Conservation (phyloP, 164 flowering plant species). For the Stephania japonica region DNA sequence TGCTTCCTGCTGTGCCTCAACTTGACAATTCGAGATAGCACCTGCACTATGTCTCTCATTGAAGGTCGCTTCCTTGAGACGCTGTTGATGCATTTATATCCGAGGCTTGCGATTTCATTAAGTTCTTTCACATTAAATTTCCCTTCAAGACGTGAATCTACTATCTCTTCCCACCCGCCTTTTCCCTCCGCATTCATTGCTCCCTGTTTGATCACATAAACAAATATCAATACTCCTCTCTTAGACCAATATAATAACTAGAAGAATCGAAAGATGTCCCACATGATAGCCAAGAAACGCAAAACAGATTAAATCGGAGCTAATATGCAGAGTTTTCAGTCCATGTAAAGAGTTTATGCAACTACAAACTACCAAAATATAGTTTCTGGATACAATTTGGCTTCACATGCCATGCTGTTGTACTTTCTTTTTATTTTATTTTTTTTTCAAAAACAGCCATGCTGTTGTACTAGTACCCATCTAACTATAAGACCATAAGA, state of each 20-base stretch:
- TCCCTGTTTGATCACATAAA: conserved; percentile 45
- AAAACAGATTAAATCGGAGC: background rate
- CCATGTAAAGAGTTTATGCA: background rate
- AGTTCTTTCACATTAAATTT: conserved; percentile 60
- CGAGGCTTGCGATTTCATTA: conserved; percentile 70
- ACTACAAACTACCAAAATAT: background rate
- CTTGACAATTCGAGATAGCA: conserved; percentile 52
- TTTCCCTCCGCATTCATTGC: conserved; percentile 72
- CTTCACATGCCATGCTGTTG: background rate
- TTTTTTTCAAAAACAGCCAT: too few relatives aligned
- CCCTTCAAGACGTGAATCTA: conserved; percentile 68
- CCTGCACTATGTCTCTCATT: conserved; percentile 83
- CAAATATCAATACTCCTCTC: background rate
- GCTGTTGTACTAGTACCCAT: too few relatives aligned
- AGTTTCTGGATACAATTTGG: background rate
- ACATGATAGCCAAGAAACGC: background rate
- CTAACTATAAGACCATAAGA: too few relatives aligned
- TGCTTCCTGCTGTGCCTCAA: conserved; percentile 41
- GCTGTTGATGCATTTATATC: conserved; percentile 69
- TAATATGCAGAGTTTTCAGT: background rate
- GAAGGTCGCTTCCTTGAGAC: conserved; percentile 65
- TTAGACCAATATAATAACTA: background rate
- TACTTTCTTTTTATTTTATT: too few relatives aligned
- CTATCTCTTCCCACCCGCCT: conserved; percentile 94
- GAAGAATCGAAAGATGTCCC: background rate